phyloP scores from a whole-genome alignment of 257 asterid species.

The Scutellaria minor region DNA sequence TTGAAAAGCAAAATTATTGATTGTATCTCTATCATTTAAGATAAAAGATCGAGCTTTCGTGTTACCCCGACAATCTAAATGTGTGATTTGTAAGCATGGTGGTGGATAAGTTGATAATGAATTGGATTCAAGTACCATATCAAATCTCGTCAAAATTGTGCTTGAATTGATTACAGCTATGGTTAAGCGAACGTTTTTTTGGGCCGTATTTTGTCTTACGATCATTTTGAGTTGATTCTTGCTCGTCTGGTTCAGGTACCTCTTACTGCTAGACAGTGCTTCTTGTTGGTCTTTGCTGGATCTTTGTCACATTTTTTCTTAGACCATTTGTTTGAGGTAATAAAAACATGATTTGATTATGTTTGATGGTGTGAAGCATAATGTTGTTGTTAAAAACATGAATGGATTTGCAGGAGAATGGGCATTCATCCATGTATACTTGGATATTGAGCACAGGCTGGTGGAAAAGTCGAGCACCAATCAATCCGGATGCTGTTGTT shows the following conservation, averaged over 20 bases:
- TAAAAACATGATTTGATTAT: neutral
- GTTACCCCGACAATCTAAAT: neutral
- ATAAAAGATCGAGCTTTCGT: neutral
- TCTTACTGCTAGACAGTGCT: slow-evolving; percentile 68
- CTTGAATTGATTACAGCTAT: slow-evolving; percentile 19
- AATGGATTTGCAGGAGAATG: slow-evolving; percentile 68
- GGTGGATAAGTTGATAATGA: neutral
- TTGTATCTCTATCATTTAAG: neutral
- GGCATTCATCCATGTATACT: slow-evolving; percentile 77
- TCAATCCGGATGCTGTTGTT: slow-evolving; percentile 72
- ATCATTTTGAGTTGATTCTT: slow-evolving; percentile 20
- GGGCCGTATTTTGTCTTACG: neutral
- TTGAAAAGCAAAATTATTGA: too few species aligned
- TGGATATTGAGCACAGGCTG: slow-evolving; percentile 96
- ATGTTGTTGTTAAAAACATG: neutral
- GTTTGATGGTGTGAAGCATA: neutral
- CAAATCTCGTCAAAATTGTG: neutral
- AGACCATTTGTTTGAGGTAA: slow-evolving; percentile 92
- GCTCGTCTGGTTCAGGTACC: slow-evolving; percentile 58
- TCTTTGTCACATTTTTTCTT: slow-evolving; percentile 92
- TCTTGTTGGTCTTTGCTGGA: slow-evolving; percentile 77
- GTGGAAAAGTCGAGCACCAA: slow-evolving; percentile 81
- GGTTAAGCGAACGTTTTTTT: neutral
- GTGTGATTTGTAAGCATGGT: neutral
- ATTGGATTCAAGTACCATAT: neutral